These are phyloP conservation scores for Botrytis byssoidea DNA, from an alignment of 2,329 filamentous ascomycete species.

Conservation along the genomic window DNA sequence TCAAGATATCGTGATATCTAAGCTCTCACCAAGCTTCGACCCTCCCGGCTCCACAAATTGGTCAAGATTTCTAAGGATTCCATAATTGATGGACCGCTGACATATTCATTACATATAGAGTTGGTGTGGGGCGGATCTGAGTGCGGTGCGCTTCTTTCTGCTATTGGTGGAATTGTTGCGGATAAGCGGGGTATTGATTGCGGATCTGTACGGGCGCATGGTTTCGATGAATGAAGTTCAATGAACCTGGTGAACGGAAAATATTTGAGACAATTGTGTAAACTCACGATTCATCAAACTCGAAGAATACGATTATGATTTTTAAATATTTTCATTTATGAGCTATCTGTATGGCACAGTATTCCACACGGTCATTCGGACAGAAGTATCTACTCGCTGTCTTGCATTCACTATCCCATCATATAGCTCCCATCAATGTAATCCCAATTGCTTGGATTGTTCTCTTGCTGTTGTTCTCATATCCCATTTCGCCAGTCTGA, in stretches of 20 bases:
- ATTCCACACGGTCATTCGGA: background rate
- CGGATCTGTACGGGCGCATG: background rate
- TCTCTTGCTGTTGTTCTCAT: background rate
- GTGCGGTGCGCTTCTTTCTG: background rate
- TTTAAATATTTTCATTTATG: background rate
- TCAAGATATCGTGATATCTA: background rate
- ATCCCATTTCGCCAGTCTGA: background rate
- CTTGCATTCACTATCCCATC: background rate
- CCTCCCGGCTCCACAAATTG: background rate
- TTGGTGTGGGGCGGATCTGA: background rate
- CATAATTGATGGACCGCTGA: background rate
- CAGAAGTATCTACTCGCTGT: background rate
- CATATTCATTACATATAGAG: background rate
- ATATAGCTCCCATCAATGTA: background rate
- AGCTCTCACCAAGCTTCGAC: background rate
- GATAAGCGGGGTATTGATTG: background rate
- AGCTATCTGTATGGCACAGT: background rate
- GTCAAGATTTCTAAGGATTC: background rate
- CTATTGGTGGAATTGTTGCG: background rate
- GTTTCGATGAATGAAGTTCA: background rate
- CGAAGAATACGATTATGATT: background rate
- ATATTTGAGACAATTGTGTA: background rate
- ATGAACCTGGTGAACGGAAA: background rate
- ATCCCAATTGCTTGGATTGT: conserved; percentile 6
- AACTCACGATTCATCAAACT: background rate